phyloP scores from a whole-genome alignment of 1,284 basidiomycete species.

The Chalciporus sp. region DNA sequence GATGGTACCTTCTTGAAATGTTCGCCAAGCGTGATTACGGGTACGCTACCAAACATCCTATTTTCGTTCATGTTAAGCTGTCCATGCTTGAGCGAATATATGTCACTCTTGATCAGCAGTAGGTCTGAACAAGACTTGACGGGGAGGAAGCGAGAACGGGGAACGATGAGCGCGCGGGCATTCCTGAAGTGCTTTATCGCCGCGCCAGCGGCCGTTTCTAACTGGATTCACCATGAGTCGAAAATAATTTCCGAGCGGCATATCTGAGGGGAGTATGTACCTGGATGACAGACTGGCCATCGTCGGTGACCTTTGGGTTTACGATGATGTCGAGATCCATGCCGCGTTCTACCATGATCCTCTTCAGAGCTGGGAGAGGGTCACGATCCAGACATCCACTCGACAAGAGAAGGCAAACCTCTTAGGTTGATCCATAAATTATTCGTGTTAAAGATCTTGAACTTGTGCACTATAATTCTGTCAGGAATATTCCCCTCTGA shows the following conservation, averaged over 20 bases:
- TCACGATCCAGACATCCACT: neutral
- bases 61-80: conserved; percentile 90
- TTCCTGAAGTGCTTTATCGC: conserved; percentile 97
- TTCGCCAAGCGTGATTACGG: conserved; percentile 97
- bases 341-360: conserved; percentile 88
- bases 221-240: conserved; percentile 65
- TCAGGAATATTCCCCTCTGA: neutral
- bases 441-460: conserved; percentile 98
- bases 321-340: conserved; percentile 94
- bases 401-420: conserved; percentile 40
- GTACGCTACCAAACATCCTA: conserved; percentile 92
- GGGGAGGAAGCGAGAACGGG: conserved; percentile 95
- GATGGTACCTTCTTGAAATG: conserved; percentile 70
- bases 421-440: conserved; percentile 96
- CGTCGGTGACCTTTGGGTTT: conserved; percentile 91
- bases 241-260: conserved; percentile 9
- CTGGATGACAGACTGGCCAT: conserved; percentile 85
- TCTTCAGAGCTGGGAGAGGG: conserved; percentile 74
- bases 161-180: conserved; percentile 97
- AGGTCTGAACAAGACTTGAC: conserved; percentile 92
- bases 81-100: conserved; percentile 95
- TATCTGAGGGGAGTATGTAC: conserved; percentile 29
- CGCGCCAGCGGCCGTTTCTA: conserved; percentile 97
- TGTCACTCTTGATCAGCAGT: conserved; percentile 94
- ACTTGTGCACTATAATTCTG: conserved; percentile 64